Base-by-base conservation (phyloP, 257 asterid genomes). In the Ophiorrhiza pumila region DNA sequence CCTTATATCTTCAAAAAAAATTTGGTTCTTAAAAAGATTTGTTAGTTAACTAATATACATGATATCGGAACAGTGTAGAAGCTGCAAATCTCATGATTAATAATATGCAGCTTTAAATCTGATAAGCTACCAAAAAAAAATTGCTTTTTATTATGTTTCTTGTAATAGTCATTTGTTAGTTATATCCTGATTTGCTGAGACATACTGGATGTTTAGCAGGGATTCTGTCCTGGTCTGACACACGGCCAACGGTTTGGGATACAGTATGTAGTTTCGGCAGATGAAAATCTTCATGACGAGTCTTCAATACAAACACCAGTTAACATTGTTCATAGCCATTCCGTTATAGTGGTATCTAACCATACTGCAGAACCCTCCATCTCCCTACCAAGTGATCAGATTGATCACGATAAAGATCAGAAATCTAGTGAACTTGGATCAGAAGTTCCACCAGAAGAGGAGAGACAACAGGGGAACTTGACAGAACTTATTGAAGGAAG, bases 201-300 rank as follows among this genome's bases (percentile, higher is more conserved):
- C 72, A 35, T 57, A 10, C 31, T 71, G 69, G 46, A 25, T 84
- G 74, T 65, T 71, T 75, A 65, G 29, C 81, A 94, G 99, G 99
- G 99, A 59, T 85, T 85, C 82, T 94, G 98, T 80, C 96, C 95
- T 1, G 96, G 96, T 60, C 85, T 88, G 69, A 90, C 93, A 45
- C 87, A 91, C 50, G 95, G 80, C 37, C 99, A 94, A 85, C 90
- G 96, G 81, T 90, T 80, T 76, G 97, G 96, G 73, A 79, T 94
- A 78, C 82, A 93, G 64, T 88, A 83, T 49, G 76, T 74, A 65
- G 67, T 78, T 72, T 76, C 87, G 29, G 41, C 62, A 14, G 87
- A 82, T 37, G 71, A 80, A 57, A 82, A 60, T 72, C 71, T 27
- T 32, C 80, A 70, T 79, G 83, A 82, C 5, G 86, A 84, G 64